These are phyloP conservation scores for Monilinia polystroma DNA, from an alignment of 2,329 filamentous ascomycete species.

Conservation along the genomic window DNA sequence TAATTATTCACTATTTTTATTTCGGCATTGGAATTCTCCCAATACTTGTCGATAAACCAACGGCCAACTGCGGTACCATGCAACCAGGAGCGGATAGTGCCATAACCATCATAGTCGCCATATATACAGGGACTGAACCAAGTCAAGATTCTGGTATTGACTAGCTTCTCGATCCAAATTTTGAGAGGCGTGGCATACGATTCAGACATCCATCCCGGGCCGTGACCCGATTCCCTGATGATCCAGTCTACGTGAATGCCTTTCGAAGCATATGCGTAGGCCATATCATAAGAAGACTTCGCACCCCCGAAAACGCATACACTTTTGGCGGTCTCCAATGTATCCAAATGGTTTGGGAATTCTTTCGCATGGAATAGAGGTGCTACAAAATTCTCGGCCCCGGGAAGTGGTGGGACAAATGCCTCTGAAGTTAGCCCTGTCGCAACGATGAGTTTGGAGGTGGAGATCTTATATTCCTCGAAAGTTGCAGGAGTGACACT, in stretches of 20 bases:
- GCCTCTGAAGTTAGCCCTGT: slow-evolving; percentile 55
- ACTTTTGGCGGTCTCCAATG: slow-evolving; percentile 45
- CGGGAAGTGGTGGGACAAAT: slow-evolving; percentile 49
- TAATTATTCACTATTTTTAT: slow-evolving; percentile 53
- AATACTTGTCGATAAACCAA: slow-evolving; percentile 56
- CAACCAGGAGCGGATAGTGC: slow-evolving; percentile 53
- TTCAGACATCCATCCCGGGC: slow-evolving; percentile 58
- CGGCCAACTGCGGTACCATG: slow-evolving; percentile 59
- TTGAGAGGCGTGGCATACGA: slow-evolving; percentile 66
- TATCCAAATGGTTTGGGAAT: slow-evolving; percentile 45
- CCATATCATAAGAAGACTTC: slow-evolving; percentile 65
- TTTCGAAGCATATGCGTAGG: slow-evolving; percentile 58
- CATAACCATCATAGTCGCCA: slow-evolving; percentile 62
- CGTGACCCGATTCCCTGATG: slow-evolving; percentile 56
- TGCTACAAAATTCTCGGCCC: slow-evolving; percentile 47
- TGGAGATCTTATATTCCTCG: slow-evolving; percentile 37
- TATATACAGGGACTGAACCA: slow-evolving; percentile 77
- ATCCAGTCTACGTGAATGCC: slow-evolving; percentile 60
- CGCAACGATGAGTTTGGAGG: slow-evolving; percentile 53
- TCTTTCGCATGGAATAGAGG: slow-evolving; percentile 53
- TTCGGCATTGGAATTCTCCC: slow-evolving; percentile 56
- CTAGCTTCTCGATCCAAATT: slow-evolving; percentile 65
- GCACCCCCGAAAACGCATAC: slow-evolving; percentile 60
- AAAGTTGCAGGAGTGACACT: neutral
- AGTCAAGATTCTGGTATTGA: slow-evolving; percentile 64